Percentiles rank a stretch among this genome's conserved stretches.
Evolutionary conservation across 192 early-diverging fungal genomes (phyloP).

Genomic region (Coemansia sp.): DNA sequence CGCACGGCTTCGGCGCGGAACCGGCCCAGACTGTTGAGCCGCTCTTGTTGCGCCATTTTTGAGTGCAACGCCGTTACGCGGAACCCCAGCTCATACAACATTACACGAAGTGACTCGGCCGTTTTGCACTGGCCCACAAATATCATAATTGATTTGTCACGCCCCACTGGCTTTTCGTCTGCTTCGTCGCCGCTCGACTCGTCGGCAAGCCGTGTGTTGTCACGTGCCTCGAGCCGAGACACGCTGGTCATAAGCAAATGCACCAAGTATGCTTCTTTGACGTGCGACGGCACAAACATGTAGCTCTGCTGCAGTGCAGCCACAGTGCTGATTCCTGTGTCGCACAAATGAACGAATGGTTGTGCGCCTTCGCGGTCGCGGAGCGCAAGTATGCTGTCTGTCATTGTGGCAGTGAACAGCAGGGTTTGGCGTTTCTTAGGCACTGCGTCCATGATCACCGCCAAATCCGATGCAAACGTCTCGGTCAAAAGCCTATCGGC

Average conservation of each 20-base stretch:
- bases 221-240: constrained; percentile 36
- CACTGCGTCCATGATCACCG: constrained; percentile 68
- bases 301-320: constrained; percentile 84
- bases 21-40: constrained; percentile 85
- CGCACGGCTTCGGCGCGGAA: constrained; percentile 86
- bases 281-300: constrained; percentile 87
- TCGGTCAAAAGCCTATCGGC: constrained; percentile 87
- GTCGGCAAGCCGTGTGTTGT: constrained; percentile 31
- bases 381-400: constrained; percentile 77
- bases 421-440: constrained; percentile 88
- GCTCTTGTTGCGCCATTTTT: constrained; percentile 88
- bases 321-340: constrained; percentile 67
- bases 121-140: constrained; percentile 86
- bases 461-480: constrained; percentile 82
- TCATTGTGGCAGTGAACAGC: constrained; percentile 97
- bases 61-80: constrained; percentile 87
- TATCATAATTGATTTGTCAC: constrained; percentile 86
- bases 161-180: constrained; percentile 30
- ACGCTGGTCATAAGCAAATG: constrained; percentile 61
- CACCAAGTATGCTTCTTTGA: constrained; percentile 83
- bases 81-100: constrained; percentile 90
- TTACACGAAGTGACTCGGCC: constrained; percentile 78
- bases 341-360: constrained; percentile 49
- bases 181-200: constrained; percentile 9
- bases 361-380: constrained; percentile 32